Base-by-base conservation (phyloP, 208 protist species). In the Wallacemonas collosoma region DNA sequence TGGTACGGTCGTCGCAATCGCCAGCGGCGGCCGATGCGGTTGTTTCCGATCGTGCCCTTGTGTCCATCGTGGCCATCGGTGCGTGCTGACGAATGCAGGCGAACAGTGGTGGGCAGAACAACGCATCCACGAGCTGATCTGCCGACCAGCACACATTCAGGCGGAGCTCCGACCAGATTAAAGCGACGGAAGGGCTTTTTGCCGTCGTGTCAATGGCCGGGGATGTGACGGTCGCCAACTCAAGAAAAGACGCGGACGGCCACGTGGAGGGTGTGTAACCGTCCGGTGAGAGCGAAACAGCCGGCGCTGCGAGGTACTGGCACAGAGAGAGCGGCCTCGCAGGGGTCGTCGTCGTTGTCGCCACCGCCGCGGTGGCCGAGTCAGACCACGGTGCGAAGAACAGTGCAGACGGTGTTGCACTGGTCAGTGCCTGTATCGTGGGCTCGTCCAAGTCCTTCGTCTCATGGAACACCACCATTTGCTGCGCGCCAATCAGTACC, bases 51-150 rank as follows among this genome's bases (percentile, higher is more conserved):
- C 26, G 26, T 26, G 26, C 26, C 26, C 26, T 26, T 0, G 26
- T 26, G 26, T 26, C 26, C 26, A 26, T 26, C 26, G 26, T 50
- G 45, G 0, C 45, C 45, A 12, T 50, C 8, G 2, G 50, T 26
- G 50, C 41, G 53, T 56, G 4, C 15, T 45, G 63, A 2, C 38
- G 5, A 74, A 53, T 35, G 15, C 36, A 55, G 11, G 70, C 41
- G 47, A 43, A 45, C 14, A 80, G 14, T 44, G 76, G 64, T 2
- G 40, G 35, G 43, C 71, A 15, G 3, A 81, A 61, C 9, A 69
- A 44, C 44, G 51, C 11, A n/a, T 75, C 64, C 50, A 82, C 58
- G 41, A 82, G 50, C 15, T 66, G 50, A 26, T 38, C 41, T 11
- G 71, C 39, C 3, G 62, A 39, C 54, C 68, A 66, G 2, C 56